Percentiles rank a stretch among this genome's conserved stretches.
Conservation (phyloP, 768 basidiomycete species). For the Polyporus arcularius region DNA sequence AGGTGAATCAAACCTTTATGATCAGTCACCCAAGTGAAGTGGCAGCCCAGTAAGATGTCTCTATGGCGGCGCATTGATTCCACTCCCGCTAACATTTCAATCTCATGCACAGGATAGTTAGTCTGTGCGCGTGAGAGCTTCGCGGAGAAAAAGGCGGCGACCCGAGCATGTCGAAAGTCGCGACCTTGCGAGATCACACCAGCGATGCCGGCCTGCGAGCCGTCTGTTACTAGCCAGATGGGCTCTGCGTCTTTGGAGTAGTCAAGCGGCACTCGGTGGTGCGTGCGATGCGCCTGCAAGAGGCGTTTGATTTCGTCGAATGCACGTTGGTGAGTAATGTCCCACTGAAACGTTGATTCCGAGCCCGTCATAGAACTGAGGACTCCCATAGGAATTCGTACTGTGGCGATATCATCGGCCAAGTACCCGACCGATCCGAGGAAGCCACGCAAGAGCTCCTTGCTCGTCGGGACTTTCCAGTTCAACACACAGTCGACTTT, state of each 20-base stretch:
- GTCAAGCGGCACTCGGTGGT: constrained; percentile 19
- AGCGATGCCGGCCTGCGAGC: constrained; percentile 19
- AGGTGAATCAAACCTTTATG: constrained; percentile 30
- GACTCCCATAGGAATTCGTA: constrained; percentile 42
- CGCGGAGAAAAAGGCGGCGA: constrained; percentile 30
- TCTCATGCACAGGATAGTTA: constrained; percentile 32
- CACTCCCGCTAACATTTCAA: constrained; percentile 10
- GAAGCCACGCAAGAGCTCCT: constrained; percentile 35
- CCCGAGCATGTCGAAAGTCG: constrained; percentile 8
- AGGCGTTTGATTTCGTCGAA: constrained; percentile 31
- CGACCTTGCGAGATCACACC: constrained; percentile 26
- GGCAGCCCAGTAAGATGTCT: constrained; percentile 11
- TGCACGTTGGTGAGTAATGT: constrained; percentile 27
- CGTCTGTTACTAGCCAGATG: constrained; percentile 28
- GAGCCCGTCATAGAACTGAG: constrained; percentile 26
- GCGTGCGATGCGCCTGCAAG: constrained; percentile 14
- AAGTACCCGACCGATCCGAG: constrained; percentile 39
- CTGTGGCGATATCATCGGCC: constrained; percentile 32
- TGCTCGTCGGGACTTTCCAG: constrained; percentile 31
- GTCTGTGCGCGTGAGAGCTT: constrained; percentile 29
- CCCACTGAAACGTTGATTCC: constrained; percentile 23
- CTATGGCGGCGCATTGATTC: neutral
- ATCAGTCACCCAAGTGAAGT: constrained; percentile 16
- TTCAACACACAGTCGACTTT: constrained; percentile 28
- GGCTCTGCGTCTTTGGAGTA: constrained; percentile 17